Percentiles rank a stretch among this genome's conserved stretches.
Evolutionary conservation across 2,329 filamentous ascomycete species (phyloP).

Genomic region (Trichoderma arundinaceum): DNA sequence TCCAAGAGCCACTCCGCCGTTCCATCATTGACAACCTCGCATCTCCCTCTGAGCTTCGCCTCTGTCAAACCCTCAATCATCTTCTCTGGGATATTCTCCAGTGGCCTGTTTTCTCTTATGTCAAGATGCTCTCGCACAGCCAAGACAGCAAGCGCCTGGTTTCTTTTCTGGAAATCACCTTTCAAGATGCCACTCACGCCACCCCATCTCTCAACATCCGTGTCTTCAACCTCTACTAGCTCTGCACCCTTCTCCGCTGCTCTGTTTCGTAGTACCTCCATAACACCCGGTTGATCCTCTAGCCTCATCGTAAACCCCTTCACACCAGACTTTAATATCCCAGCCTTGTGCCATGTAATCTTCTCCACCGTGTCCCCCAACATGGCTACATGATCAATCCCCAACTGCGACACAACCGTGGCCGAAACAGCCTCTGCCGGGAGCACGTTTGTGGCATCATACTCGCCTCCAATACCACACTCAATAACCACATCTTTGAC

Average conservation of each 20-base stretch:
- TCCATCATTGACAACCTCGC: slow-evolving; percentile 66
- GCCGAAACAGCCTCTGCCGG: slow-evolving; percentile 66
- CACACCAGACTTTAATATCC: slow-evolving; percentile 74
- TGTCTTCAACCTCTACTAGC: slow-evolving; percentile 51
- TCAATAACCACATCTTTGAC: slow-evolving; percentile 84
- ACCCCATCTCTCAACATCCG: slow-evolving; percentile 49
- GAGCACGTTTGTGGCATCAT: slow-evolving; percentile 89
- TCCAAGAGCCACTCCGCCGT: slow-evolving; percentile 79
- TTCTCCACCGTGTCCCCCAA: slow-evolving; percentile 78
- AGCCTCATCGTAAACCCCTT: slow-evolving; percentile 45
- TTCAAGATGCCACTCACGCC: slow-evolving; percentile 51
- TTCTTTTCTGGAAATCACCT: slow-evolving; percentile 62
- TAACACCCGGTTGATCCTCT: slow-evolving; percentile 45
- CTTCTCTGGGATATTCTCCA: slow-evolving; percentile 42
- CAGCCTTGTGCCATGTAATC: slow-evolving; percentile 91
- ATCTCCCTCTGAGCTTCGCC: slow-evolving; percentile 76
- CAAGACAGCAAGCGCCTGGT: slow-evolving; percentile 62
- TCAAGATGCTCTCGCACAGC: slow-evolving; percentile 64
- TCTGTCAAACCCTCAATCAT: slow-evolving; percentile 69
- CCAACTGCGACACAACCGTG: slow-evolving; percentile 77
- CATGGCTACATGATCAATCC: slow-evolving; percentile 83
- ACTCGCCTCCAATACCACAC: slow-evolving; percentile 92
- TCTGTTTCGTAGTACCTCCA: slow-evolving; percentile 63
- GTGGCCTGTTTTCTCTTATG: slow-evolving; percentile 35
- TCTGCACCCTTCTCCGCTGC: slow-evolving; percentile 59